A percentile compares a stretch with the other conserved stretches of the same genome.
phyloP scores from a whole-genome alignment of 371 early-diverging fungal species.

The Mucor velutinosus region DNA sequence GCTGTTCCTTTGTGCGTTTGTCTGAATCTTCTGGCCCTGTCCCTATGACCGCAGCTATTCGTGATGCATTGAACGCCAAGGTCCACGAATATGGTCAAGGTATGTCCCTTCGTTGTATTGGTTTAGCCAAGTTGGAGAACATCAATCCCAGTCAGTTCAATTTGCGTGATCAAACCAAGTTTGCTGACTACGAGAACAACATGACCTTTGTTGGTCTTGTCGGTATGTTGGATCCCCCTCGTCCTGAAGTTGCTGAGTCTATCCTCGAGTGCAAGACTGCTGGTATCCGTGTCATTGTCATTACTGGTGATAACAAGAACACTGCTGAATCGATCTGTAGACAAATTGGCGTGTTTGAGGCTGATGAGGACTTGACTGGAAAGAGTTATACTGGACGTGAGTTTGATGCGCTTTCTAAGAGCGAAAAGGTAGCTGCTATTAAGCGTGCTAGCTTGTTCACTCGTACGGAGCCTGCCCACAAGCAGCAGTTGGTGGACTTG shows the following conservation, averaged over 20 bases:
- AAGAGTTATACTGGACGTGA: conserved; percentile 93
- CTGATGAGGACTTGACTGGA: conserved; percentile 68
- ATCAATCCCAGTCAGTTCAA: conserved; percentile 52
- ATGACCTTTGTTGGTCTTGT: conserved; percentile 93
- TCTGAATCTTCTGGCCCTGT: conserved; percentile 57
- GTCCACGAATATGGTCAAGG: conserved; percentile 78
- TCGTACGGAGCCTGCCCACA: conserved; percentile 94
- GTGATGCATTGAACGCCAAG: conserved; percentile 66
- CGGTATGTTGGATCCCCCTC: conserved; percentile 97
- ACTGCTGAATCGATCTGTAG: conserved; percentile 96
- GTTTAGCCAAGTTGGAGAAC: conserved; percentile 83
- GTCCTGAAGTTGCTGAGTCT: conserved; percentile 87
- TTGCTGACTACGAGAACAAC: conserved; percentile 72
- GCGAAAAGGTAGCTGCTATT: conserved; percentile 73
- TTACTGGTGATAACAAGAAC: conserved; percentile 97
- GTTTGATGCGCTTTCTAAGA: conserved; percentile 60
- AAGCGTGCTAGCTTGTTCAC: conserved; percentile 85
- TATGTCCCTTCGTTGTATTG: conserved; percentile 85
- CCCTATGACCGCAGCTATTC: conserved; percentile 71
- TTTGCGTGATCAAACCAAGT: conserved; percentile 65
- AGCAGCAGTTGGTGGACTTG: conserved; percentile 89
- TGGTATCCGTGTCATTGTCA: conserved; percentile 97
- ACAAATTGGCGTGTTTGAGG: conserved; percentile 88
- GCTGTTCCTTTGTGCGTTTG: conserved; percentile 69
- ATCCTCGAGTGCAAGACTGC: conserved; percentile 87